Evolutionary conservation across 768 basidiomycete genomes (phyloP), one percentile per base, ranked within the genome.

Genomic region (Lactifluus pinguis): DNA sequence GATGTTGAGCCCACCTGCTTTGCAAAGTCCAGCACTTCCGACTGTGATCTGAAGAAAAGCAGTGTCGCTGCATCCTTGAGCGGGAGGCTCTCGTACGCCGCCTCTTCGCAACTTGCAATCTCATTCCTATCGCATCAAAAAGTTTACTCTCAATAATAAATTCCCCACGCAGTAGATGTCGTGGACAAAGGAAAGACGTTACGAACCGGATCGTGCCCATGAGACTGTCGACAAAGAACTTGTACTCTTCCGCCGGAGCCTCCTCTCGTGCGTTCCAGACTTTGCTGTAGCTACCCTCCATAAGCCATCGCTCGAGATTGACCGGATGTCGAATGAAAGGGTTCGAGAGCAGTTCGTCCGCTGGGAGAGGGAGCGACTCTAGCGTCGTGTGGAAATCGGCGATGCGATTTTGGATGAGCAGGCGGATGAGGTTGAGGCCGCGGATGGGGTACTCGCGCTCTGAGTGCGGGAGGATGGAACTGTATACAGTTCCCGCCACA

Each of bases 251-350:
- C 41, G 89, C 83, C 1, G 95, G 93, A 1, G 94, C 91, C 68
- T 93, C 86, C 65, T 90, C 90, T 65, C 94, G 83, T 41, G 95
- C 95, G 68, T 89, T 85, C 91, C 95, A 99, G 11, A 98, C 95
- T 72, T 95, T 95, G 74, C 91, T 92, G 72, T 98, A 99, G 68
- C 89, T 89, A 42, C 95, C 95, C 72, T 98, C 95, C 95, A 99
- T 99, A 49, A 98, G 80, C 91, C 95, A 98, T 53, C 89, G 80
- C 72, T 99, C 95, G 62, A 95, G 83, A 71, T 94, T 90, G 59
- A 94, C 87, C 13, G 92, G 90, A 71, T 93, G 92, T 55, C 82
- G 79, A 68, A 94, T 84, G 70, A 79, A 92, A 6, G 84, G 81
- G 71, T 88, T 89, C 36, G 83, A 77, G 34, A 78, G 75, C 62